Conservation (phyloP, 2,329 filamentous ascomycete species). For the Calonectria fujianensis region DNA sequence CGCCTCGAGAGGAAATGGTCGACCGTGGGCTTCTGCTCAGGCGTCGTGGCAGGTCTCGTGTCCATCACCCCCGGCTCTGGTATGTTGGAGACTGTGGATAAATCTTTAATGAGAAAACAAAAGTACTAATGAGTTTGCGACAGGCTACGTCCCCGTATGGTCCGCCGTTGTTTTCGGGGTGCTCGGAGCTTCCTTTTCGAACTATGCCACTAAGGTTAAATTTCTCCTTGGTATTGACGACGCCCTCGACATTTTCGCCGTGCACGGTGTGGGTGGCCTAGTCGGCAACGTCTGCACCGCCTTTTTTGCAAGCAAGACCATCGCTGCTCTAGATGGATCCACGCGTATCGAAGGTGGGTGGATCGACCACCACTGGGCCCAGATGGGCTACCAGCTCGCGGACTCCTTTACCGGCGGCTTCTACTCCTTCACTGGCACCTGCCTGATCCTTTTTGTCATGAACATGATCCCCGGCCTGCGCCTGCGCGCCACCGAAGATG, state of each 20-base stretch:
- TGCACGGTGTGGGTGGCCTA: constrained; percentile 85
- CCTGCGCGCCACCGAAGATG: constrained; percentile 84
- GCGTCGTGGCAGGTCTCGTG: constrained; percentile 90
- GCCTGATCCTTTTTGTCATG: constrained; percentile 86
- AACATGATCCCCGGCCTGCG: constrained; percentile 85
- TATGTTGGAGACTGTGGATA: constrained; percentile 50
- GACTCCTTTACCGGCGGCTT: constrained; percentile 84
- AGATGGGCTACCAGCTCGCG: constrained; percentile 88
- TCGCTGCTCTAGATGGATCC: constrained; percentile 85
- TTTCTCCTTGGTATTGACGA: constrained; percentile 88
- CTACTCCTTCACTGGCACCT: constrained; percentile 87
- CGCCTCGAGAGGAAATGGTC: constrained; percentile 93
- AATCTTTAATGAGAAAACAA: not conserved
- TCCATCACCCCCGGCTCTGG: constrained; percentile 92
- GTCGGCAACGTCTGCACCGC: constrained; percentile 87
- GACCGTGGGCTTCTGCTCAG: constrained; percentile 94
- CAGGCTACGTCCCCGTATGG: constrained; percentile 87
- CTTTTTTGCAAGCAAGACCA: constrained; percentile 90
- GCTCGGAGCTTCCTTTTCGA: constrained; percentile 85
- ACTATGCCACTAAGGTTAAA: constrained; percentile 94
- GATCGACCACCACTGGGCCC: constrained; percentile 89
- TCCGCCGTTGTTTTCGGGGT: constrained; percentile 87
- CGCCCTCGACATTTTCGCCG: constrained; percentile 91
- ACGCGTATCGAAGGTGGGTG: constrained; percentile 84
- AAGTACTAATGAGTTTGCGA: constrained; percentile 41